phyloP scores from a whole-genome alignment of 1,139 yeast genomes.

The Sugiyamaella grinbergsii region DNA sequence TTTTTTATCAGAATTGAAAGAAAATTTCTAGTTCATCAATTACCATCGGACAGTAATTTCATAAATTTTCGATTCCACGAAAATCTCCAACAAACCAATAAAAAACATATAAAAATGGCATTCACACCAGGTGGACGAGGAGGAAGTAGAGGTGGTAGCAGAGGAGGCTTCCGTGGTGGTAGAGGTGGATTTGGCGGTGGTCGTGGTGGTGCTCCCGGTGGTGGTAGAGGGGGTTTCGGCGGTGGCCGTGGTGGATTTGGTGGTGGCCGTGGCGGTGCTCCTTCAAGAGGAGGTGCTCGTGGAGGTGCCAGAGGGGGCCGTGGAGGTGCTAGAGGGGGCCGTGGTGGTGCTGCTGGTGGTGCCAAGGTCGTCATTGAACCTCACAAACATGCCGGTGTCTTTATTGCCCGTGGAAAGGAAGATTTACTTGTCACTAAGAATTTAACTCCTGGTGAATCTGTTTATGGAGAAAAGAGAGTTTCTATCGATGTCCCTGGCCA shows the following conservation, averaged over 20 bases:
- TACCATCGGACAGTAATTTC: constrained; percentile 2
- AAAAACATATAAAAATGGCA: constrained; percentile 49
- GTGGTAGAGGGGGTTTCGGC: constrained; percentile 38
- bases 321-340: constrained; percentile 56
- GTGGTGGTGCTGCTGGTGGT: constrained; percentile 83
- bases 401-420: constrained; percentile 99
- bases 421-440: constrained; percentile 96
- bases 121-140: constrained; percentile 44
- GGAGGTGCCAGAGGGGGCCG: constrained; percentile 47
- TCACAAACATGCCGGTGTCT: constrained; percentile 93
- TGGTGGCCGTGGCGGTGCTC: constrained; percentile 42
- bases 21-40: constrained; percentile 13
- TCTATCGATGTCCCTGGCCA: constrained; percentile 87
- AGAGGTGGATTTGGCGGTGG: constrained; percentile 43
- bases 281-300: constrained; percentile 43
- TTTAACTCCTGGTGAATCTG: constrained; percentile 95
- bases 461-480: constrained; percentile 94
- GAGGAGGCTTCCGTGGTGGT: constrained; percentile 39
- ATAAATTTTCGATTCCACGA: background rate
- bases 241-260: constrained; percentile 39
- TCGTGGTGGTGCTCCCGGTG: constrained; percentile 38
- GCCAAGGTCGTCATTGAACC: constrained; percentile 97
- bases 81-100: constrained; percentile 11
- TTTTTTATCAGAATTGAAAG: constrained; percentile 3
- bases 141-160: constrained; percentile 33